These are phyloP conservation scores for Smittium culicis DNA, from an alignment of 371 early-diverging fungal species.

Conservation along the genomic window DNA sequence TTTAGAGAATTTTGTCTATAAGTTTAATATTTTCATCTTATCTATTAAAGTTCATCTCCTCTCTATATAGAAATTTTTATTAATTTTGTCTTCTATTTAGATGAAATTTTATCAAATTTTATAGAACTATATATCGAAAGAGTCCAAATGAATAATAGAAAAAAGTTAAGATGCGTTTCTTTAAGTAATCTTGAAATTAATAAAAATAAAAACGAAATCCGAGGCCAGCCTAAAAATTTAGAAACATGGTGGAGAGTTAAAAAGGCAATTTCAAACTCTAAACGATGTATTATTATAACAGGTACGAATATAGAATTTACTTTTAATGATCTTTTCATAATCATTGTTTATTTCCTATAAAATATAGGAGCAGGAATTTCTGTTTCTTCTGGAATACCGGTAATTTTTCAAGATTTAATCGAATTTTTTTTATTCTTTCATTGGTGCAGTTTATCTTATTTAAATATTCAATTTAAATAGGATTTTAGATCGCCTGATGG, in stretches of 20 bases:
- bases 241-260: conserved; percentile 13
- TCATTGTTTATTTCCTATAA: not conserved
- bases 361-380: conserved; percentile 25
- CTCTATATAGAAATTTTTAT: too few species aligned
- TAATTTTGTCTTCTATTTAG: too few species aligned
- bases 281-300: conserved; percentile 28
- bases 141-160: not conserved
- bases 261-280: conserved; percentile 22
- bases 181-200: not conserved
- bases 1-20: too few species aligned
- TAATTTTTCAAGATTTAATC: not conserved
- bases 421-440: conserved; percentile 36
- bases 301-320: conserved; percentile 9
- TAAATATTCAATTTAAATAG: not conserved
- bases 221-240: not conserved
- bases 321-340: not conserved
- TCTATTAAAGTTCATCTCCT: too few species aligned
- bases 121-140: too few species aligned
- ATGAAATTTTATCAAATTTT: too few species aligned
- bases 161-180: not conserved
- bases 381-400: conserved; percentile 30
- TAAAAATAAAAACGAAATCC: conserved; percentile 2
- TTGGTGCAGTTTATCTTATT: conserved; percentile 52
- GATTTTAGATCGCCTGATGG: conserved; percentile 77
- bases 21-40: too few species aligned